Conservation (phyloP, 208 protist genomes). For the Leishmania mexicana region DNA sequence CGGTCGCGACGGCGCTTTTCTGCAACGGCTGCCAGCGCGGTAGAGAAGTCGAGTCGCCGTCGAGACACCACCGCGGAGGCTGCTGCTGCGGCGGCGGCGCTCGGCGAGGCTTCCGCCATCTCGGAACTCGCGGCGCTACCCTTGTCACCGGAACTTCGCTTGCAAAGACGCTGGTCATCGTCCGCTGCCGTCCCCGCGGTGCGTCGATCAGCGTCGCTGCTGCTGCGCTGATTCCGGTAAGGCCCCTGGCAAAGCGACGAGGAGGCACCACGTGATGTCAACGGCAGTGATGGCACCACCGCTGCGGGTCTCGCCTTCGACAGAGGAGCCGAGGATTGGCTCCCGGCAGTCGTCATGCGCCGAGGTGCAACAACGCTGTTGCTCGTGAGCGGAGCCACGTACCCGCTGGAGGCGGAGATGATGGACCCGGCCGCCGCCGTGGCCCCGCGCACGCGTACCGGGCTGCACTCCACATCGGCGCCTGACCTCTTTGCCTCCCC, state of each 20-base stretch:
- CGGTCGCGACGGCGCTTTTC: conserved; percentile 46
- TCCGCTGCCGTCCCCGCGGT: neutral
- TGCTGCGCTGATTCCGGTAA: neutral
- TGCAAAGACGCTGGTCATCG: neutral
- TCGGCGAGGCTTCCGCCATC: neutral
- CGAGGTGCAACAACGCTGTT: conserved; percentile 24
- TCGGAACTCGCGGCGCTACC: neutral
- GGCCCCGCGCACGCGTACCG: neutral
- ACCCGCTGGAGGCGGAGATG: conserved; percentile 8
- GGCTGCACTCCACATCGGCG: neutral
- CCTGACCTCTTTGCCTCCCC: neutral
- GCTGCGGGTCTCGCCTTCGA: neutral
- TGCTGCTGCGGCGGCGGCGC: neutral
- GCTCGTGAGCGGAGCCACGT: conserved; percentile 11
- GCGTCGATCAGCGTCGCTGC: conserved; percentile 2
- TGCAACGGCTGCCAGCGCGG: conserved; percentile 38
- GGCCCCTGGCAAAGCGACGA: neutral
- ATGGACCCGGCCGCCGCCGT: neutral
- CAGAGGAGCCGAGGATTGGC: neutral
- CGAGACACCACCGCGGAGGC: conserved; percentile 11
- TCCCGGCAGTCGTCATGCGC: neutral
- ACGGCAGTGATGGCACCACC: conserved; percentile 17
- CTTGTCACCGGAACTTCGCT: neutral
- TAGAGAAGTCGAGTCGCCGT: conserved; percentile 41
- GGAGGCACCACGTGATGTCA: conserved; percentile 1